Conservation (phyloP, 2,329 filamentous ascomycete species). For the Neonectria neomacrospora region DNA sequence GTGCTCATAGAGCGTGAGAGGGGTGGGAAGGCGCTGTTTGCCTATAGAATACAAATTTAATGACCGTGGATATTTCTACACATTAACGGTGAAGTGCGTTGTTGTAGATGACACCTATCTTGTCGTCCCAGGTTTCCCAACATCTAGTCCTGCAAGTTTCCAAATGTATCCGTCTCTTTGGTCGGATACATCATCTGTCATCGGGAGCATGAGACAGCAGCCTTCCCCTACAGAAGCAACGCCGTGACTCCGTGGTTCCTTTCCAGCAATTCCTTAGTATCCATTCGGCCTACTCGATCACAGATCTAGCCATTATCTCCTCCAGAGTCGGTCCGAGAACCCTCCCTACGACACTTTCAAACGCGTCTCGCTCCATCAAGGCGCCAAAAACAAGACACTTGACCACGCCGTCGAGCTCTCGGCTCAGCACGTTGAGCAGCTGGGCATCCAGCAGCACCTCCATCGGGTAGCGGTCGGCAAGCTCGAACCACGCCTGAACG, state of each 20-base stretch:
- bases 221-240: background rate
- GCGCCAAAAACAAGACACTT: constrained; percentile 62
- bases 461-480: constrained; percentile 55
- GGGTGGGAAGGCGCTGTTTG: background rate
- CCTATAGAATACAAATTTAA: background rate
- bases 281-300: constrained; percentile 10
- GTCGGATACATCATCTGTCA: background rate
- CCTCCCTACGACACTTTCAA: constrained; percentile 57
- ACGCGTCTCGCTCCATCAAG: constrained; percentile 57
- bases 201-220: background rate
- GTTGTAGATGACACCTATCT: background rate
- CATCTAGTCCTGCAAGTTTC: background rate
- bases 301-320: constrained; percentile 28
- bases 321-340: constrained; percentile 50
- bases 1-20: background rate
- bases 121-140: background rate
- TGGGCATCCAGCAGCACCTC: constrained; percentile 49
- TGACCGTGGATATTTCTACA: background rate
- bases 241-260: background rate
- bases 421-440: constrained; percentile 52
- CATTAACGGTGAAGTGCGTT: background rate
- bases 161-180: background rate
- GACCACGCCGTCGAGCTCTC: constrained; percentile 56
- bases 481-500: constrained; percentile 67
- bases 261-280: background rate